Evolutionary conservation across 2,329 filamentous ascomycete genomes (phyloP).

Genomic region (Allantophomopsis cytisporea): DNA sequence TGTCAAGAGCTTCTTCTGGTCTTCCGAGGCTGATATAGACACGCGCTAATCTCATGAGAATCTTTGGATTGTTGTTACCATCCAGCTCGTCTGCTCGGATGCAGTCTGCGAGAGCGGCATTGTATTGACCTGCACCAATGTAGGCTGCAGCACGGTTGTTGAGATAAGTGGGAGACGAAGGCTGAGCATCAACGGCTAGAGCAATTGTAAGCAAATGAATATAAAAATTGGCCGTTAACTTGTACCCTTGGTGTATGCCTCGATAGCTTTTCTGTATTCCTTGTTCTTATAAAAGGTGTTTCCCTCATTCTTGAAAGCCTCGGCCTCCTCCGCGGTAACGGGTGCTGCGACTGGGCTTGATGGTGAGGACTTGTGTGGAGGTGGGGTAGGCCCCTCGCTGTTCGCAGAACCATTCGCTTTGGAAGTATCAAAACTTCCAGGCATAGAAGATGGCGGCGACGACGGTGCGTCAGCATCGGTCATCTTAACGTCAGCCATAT

Average conservation of each 20-base stretch:
- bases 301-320: constrained; percentile 81
- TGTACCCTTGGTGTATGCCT: constrained; percentile 89
- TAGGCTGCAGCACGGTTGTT: constrained; percentile 91
- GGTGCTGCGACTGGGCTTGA: constrained; percentile 40
- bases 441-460: constrained; percentile 34
- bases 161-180: constrained; percentile 76
- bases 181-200: constrained; percentile 76
- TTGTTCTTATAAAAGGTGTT: constrained; percentile 97
- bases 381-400: constrained; percentile 46
- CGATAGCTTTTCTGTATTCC: constrained; percentile 76
- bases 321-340: constrained; percentile 55
- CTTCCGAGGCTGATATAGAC: constrained; percentile 81
- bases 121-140: constrained; percentile 74
- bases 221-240: background rate
- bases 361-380: constrained; percentile 55
- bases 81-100: constrained; percentile 71
- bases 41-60: constrained; percentile 74
- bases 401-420: constrained; percentile 24
- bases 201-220: background rate
- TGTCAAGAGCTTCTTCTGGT: constrained; percentile 73
- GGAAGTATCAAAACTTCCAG: constrained; percentile 25
- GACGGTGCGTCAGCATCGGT: constrained; percentile 62
- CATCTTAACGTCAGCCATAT: constrained; percentile 45
- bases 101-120: constrained; percentile 76
- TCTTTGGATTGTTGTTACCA: constrained; percentile 66